These are phyloP conservation scores for Fraxinus velutina DNA, from an alignment of 305 asterid species.

Conservation along the genomic window DNA sequence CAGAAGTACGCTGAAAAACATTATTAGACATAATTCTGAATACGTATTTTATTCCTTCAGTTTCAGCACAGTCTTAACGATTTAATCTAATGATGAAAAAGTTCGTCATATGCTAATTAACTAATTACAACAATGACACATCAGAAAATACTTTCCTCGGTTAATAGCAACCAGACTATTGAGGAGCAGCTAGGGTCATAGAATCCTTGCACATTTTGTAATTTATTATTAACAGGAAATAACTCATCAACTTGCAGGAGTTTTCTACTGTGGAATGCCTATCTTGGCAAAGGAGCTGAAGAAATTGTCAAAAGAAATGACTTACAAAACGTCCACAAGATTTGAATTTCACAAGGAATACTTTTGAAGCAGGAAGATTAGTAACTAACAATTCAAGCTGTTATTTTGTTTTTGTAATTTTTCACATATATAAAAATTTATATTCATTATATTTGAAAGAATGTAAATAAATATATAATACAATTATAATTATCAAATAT, in stretches of 20 bases:
- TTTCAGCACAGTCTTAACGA: not conserved
- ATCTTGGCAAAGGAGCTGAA: conserved; percentile 79
- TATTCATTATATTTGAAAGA: conserved; percentile 20
- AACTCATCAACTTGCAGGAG: conserved; percentile 47
- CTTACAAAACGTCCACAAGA: conserved; percentile 75
- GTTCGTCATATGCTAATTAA: not conserved
- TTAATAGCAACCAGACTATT: not conserved
- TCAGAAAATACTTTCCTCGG: not conserved
- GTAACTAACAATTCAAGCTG: conserved; percentile 11
- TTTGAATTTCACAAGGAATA: conserved; percentile 87
- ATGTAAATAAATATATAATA: conserved; percentile 37
- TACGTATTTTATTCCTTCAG: not conserved
- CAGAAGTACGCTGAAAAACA: not conserved
- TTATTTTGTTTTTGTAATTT: conserved; percentile 34
- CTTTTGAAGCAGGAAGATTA: conserved; percentile 41
- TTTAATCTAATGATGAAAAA: not conserved
- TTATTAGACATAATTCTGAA: not conserved
- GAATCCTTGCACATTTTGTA: not conserved
- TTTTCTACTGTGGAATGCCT: conserved; percentile 86
- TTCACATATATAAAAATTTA: conserved; percentile 30
- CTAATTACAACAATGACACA: not conserved
- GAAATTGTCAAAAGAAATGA: conserved; percentile 69
- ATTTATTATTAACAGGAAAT: not conserved
- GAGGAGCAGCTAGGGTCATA: not conserved
- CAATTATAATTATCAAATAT: conserved; percentile 31